Conservation (phyloP, 306 rosid genomes). For the Argentina anserina region DNA sequence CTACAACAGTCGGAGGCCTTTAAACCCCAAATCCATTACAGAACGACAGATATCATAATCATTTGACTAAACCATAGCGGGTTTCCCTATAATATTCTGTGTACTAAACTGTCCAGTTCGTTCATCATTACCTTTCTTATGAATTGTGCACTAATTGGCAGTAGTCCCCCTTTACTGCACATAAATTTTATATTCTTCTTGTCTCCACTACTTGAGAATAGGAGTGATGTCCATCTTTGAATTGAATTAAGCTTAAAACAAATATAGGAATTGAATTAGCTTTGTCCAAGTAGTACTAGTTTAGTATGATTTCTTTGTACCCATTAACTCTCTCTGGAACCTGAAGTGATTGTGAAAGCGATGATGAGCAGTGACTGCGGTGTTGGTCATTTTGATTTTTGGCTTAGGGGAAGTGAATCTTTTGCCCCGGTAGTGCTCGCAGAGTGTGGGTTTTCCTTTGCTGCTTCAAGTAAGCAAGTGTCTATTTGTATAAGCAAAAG, state of each 20-base stretch:
- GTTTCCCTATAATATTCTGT: background rate
- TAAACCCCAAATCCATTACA: background rate
- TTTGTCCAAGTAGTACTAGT: slow-evolving; percentile 6
- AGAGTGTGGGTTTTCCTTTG: slow-evolving; percentile 12
- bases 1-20: background rate
- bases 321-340: background rate
- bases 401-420: slow-evolving; percentile 26
- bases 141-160: slow-evolving; percentile 24
- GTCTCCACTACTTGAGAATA: slow-evolving; percentile 33
- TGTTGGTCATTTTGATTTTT: background rate
- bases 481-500: background rate
- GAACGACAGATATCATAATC: background rate
- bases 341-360: background rate
- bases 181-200: slow-evolving; percentile 2
- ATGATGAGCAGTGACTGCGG: slow-evolving; percentile 7
- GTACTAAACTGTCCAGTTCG: background rate
- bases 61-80: slow-evolving; percentile 20
- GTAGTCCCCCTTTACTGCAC: slow-evolving; percentile 22
- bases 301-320: background rate
- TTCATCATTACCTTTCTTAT: background rate
- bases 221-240: slow-evolving; percentile 32
- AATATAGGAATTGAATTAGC: slow-evolving; percentile 21
- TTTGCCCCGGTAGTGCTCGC: slow-evolving; percentile 9
- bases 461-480: slow-evolving; percentile 4
- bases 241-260: slow-evolving; percentile 6